phyloP scores from a whole-genome alignment of 2,329 filamentous ascomycete genomes.

The Aspergillus tamarii region DNA sequence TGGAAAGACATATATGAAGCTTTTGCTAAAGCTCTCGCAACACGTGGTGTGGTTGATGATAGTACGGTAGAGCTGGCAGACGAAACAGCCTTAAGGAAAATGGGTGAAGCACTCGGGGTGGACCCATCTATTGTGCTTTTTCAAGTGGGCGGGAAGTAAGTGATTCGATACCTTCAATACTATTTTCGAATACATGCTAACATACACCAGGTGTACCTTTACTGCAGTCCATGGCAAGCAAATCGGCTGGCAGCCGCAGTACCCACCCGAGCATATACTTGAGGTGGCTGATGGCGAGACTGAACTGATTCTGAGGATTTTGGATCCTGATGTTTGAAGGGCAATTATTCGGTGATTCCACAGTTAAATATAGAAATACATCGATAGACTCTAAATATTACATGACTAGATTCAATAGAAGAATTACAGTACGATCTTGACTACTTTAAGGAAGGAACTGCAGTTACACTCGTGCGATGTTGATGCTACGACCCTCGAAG shows the following conservation, averaged over 20 bases:
- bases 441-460: too few relatives aligned
- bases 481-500: too few relatives aligned
- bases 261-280: conserved; percentile 50
- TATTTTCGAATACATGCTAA: not conserved
- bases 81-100: conserved; percentile 40
- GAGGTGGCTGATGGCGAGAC: conserved; percentile 53
- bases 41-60: conserved; percentile 45
- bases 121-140: conserved; percentile 42
- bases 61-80: conserved; percentile 41
- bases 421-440: too few relatives aligned
- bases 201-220: conserved; percentile 45
- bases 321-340: not conserved
- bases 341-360: not conserved
- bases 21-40: conserved; percentile 47
- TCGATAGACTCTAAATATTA: too few relatives aligned
- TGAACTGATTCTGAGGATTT: conserved; percentile 42
- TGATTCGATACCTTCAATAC: not conserved
- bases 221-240: conserved; percentile 44
- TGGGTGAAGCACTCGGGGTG: conserved; percentile 46
- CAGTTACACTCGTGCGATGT: too few relatives aligned
- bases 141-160: conserved; percentile 50
- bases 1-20: conserved; percentile 57
- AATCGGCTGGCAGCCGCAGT: conserved; percentile 53
- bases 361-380: too few relatives aligned
- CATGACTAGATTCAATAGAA: too few relatives aligned